Conservation (phyloP, 345 rosid species). For the Gossypium rotundifolium region DNA sequence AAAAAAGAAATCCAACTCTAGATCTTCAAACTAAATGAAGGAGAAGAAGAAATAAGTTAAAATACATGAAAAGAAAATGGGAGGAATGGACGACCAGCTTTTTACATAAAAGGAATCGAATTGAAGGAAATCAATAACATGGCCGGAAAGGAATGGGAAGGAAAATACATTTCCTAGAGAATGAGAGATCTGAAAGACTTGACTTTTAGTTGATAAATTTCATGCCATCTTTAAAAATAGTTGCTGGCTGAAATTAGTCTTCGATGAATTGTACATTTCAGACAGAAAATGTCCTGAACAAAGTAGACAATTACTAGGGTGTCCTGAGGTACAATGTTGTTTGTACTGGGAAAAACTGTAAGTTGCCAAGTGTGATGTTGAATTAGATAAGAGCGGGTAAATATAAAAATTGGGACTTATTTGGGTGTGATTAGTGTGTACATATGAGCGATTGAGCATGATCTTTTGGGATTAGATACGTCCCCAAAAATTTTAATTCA, state of each 20-base stretch:
- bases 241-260: not conserved
- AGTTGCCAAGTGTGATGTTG: not conserved
- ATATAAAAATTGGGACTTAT: not conserved
- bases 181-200: not conserved
- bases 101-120: not conserved
- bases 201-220: not conserved
- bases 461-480: not conserved
- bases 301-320: not conserved
- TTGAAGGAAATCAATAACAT: not conserved
- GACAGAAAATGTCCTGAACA: not conserved
- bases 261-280: not conserved
- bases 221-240: not conserved
- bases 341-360: not conserved
- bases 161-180: not conserved
- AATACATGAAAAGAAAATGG: not conserved
- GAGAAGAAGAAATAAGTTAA: not conserved
- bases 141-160: not conserved
- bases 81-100: not conserved
- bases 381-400: not conserved
- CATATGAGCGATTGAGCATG: not conserved
- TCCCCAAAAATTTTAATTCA: no score
- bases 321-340: not conserved
- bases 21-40: not conserved
- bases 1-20: not conserved
- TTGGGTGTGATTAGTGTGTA: not conserved